Evolutionary conservation across 352 stramenopile genomes (phyloP).

Genomic region (Phytophthora aleatoria): DNA sequence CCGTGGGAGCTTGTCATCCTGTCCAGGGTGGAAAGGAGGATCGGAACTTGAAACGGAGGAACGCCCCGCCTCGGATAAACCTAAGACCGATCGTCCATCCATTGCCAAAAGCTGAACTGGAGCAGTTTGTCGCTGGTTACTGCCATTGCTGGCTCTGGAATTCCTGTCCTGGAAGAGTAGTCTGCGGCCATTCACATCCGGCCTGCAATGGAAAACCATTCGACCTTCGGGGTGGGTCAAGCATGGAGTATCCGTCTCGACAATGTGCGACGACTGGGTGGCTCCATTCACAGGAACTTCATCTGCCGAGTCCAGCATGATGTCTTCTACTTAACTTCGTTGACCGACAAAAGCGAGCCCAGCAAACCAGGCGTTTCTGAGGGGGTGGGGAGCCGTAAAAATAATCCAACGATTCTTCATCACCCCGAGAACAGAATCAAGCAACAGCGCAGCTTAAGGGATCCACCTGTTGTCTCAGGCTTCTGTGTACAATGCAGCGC

Average conservation of each 20-base stretch:
- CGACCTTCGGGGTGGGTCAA: conserved; percentile 18
- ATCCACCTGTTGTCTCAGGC: too few species aligned
- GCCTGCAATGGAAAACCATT: conserved; percentile 55
- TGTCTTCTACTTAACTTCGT: neutral
- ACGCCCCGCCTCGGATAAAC: conserved; percentile 27
- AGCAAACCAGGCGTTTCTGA: conserved; percentile 12
- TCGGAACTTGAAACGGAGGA: conserved; percentile 6
- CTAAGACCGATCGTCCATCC: conserved; percentile 51
- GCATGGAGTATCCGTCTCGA: conserved; percentile 3
- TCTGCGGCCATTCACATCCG: conserved; percentile 47
- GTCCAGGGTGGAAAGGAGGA: neutral
- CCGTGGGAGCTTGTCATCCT: conserved; percentile 25
- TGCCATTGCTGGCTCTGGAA: neutral
- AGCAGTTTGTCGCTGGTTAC: conserved; percentile 6
- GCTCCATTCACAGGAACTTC: conserved; percentile 26
- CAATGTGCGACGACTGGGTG: conserved; percentile 11
- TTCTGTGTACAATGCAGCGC: conserved; percentile 17
- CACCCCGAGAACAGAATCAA: conserved; percentile 5
- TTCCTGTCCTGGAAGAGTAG: conserved; percentile 47
- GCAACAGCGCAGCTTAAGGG: neutral
- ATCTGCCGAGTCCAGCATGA: conserved; percentile 47
- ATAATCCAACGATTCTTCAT: conserved; percentile 6
- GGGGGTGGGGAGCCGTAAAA: conserved; percentile 8
- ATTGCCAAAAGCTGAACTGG: conserved; percentile 59
- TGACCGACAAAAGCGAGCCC: too few species aligned